These are phyloP conservation scores for Daldinia sp. DNA, from an alignment of 2,329 filamentous ascomycete species.

Conservation along the genomic window DNA sequence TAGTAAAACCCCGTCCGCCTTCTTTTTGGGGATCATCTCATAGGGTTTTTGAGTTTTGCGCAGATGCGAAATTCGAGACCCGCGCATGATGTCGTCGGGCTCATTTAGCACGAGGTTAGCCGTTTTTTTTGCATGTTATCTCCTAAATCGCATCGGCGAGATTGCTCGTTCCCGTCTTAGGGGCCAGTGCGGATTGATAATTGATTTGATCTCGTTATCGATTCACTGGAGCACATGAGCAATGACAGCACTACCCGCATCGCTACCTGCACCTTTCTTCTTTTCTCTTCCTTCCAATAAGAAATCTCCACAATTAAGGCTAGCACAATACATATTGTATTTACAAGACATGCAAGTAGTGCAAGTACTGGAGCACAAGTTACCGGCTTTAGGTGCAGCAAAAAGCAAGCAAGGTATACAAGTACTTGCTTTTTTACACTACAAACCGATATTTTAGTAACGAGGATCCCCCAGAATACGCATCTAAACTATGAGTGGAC, in stretches of 20 bases:
- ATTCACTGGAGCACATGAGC: constrained; percentile 17
- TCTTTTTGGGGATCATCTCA: not conserved
- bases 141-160: constrained; percentile 6
- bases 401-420: not conserved
- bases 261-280: too few relatives aligned
- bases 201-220: constrained; percentile 18
- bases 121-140: not conserved
- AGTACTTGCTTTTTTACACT: not conserved
- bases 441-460: constrained; percentile 9
- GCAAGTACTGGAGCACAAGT: not conserved
- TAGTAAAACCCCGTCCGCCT: not conserved
- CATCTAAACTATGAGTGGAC: constrained; percentile 16
- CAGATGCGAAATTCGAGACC: constrained; percentile 16
- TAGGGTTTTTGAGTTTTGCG: constrained; percentile 1
- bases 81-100: not conserved
- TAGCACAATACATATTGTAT: constrained; percentile 4
- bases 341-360: too few relatives aligned
- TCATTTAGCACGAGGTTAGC: too few relatives aligned
- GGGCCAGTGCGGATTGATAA: constrained; percentile 9
- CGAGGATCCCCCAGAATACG: not conserved
- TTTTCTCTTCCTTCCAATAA: constrained; percentile 7
- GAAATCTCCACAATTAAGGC: constrained; percentile 33
- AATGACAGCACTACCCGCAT: constrained; percentile 9
- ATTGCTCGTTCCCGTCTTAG: constrained; percentile 5
- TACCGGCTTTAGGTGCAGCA: not conserved